Conservation (phyloP, 768 basidiomycete genomes). For the Russula compacta region DNA sequence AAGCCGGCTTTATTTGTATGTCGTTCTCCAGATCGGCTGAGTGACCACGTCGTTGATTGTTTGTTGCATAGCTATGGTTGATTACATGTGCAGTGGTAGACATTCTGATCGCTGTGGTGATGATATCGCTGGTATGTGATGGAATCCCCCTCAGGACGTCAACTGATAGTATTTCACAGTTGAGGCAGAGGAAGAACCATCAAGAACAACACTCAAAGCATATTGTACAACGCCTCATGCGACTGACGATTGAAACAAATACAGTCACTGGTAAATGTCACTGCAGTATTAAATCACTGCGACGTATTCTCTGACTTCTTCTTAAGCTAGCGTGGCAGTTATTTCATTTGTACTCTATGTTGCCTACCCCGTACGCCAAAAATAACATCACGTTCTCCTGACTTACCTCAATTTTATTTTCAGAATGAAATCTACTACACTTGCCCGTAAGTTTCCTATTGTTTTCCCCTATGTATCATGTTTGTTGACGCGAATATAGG, state of each 20-base stretch:
- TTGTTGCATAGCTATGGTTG: slow-evolving; percentile 8
- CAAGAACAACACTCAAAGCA: background rate
- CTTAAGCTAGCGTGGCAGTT: slow-evolving; percentile 4
- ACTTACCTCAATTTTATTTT: background rate
- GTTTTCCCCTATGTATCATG: too few relatives aligned
- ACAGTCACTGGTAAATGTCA: slow-evolving; percentile 12
- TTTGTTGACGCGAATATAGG: slow-evolving; percentile 3
- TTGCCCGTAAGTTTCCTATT: slow-evolving; percentile 1
- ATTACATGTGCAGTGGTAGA: background rate
- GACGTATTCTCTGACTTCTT: background rate
- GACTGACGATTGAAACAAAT: slow-evolving; percentile 24
- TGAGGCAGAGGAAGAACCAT: background rate
- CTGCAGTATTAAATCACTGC: background rate
- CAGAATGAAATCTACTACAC: slow-evolving; percentile 13
- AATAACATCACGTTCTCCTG: too few relatives aligned
- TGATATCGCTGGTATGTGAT: slow-evolving; percentile 4
- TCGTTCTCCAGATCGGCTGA: background rate
- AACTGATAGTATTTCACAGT: background rate
- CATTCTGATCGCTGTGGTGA: slow-evolving; percentile 4
- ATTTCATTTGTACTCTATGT: background rate
- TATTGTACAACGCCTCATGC: slow-evolving; percentile 21
- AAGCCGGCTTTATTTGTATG: slow-evolving; percentile 2
- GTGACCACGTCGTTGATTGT: background rate
- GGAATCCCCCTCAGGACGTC: background rate
- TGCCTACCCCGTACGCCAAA: slow-evolving; percentile 7